Evolutionary conservation across 257 asterid species (phyloP).

Genomic region (Ophiorrhiza pumila): DNA sequence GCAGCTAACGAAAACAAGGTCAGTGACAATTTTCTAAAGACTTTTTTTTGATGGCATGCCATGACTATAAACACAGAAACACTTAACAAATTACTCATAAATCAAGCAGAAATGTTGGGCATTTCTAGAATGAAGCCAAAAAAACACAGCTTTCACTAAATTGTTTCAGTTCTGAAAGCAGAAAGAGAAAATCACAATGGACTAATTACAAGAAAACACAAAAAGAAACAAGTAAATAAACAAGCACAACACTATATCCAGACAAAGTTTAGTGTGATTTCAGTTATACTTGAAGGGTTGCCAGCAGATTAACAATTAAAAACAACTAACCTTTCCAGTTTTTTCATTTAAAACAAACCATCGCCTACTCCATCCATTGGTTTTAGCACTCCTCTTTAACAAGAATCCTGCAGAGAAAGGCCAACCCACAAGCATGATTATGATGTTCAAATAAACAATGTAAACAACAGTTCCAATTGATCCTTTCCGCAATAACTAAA

Average conservation of each 20-base stretch:
- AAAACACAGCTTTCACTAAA: neutral
- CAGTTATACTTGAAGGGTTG: neutral
- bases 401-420: slow-evolving; percentile 56
- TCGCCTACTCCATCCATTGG: slow-evolving; percentile 84
- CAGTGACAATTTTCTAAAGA: no score
- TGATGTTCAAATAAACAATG: neutral
- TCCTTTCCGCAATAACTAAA: neutral
- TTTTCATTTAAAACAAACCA: slow-evolving; percentile 97
- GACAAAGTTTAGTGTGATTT: neutral
- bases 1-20: neutral
- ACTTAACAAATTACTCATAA: no score
- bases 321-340: slow-evolving; percentile 79
- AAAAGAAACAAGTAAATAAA: neutral
- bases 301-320: neutral
- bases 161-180: neutral
- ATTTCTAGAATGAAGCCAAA: neutral
- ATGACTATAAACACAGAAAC: no score
- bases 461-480: neutral
- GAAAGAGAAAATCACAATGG: neutral
- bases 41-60: no score
- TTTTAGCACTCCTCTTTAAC: slow-evolving; percentile 84
- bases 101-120: neutral
- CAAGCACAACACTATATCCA: neutral
- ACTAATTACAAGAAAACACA: neutral
- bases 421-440: neutral